Evolutionary conservation across 352 stramenopile species (phyloP), one percentile per base, ranked within the genome.

Genomic region (Phytophthora cactorum): DNA sequence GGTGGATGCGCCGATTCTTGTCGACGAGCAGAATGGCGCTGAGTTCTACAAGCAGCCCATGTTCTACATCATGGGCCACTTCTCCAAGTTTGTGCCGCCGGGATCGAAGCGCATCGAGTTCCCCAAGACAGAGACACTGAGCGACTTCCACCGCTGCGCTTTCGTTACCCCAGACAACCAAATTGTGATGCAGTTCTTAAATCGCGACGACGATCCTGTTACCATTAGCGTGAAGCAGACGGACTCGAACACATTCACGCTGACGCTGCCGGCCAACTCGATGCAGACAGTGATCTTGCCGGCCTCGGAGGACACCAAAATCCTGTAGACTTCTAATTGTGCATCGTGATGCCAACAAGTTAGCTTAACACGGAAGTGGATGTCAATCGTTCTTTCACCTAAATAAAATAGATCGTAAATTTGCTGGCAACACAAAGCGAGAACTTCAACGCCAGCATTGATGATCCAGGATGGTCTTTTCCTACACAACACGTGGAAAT

Each of bases 41-140:
- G 74, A 92, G 56, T 89, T 95, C 65, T 91, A 92, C 72, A 90
- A 92, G 63, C 81, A 96, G 52, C 80, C 83, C 0, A 90, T 90
- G 72, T 95, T 86, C 70, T 95, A 93, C 60, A 65, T 84, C 41
- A 55, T 55, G 49, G 49, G 49, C 7, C 49, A 55, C 31, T 55
- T 55, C n/a, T 55, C 49, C 15, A 44, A 55, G 74, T 93, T 93
- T 61, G 38, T 93, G 11, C 70, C 76, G 9, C 66, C 78, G 0
- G 73, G 63, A 12, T 84, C 83, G 4, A 68, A 74, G 59, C 82
- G 83, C 36, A 69, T 90, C 5, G 63, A 73, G 22, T 43, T 81
- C 38, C 41, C 56, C 2, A 74, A 70, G 54, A 78, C 76, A 12
- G 58, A 70, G 25, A 59, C 41, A 29, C 51, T 83, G 8, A 49